Conservation (phyloP, 2,329 filamentous ascomycete species). For the Aspergillus spinulosporus region DNA sequence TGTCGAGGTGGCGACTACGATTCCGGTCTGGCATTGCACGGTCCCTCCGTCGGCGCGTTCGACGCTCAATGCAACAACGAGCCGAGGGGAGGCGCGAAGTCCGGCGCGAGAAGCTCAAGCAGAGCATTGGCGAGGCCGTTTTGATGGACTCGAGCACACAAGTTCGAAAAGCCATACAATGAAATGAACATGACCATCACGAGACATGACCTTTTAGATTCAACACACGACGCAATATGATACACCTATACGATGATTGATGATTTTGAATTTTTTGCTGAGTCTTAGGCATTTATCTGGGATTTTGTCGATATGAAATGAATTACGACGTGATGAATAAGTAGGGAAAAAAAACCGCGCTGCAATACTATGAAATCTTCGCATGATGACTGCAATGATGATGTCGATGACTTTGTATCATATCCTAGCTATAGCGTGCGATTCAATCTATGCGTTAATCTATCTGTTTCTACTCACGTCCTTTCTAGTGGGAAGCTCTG, state of each 20-base stretch:
- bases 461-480: not conserved
- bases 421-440: slow-evolving; percentile 3
- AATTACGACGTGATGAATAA: slow-evolving; percentile 3
- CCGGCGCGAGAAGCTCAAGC: slow-evolving; percentile 54
- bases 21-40: slow-evolving; percentile 54
- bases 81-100: slow-evolving; percentile 53
- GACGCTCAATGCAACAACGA: slow-evolving; percentile 44
- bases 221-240: slow-evolving; percentile 1
- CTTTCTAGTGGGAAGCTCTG: not conserved
- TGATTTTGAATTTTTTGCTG: not conserved
- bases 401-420: slow-evolving; percentile 15
- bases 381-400: slow-evolving; percentile 5
- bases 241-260: slow-evolving; percentile 4
- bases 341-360: not conserved
- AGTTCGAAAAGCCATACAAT: slow-evolving; percentile 9
- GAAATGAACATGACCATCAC: slow-evolving; percentile 16
- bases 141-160: slow-evolving; percentile 24
- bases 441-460: not conserved
- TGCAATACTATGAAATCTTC: not conserved
- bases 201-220: slow-evolving; percentile 16
- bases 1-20: slow-evolving; percentile 48
- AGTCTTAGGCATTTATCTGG: not conserved
- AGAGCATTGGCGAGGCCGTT: slow-evolving; percentile 48
- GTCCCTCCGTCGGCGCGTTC: slow-evolving; percentile 51
- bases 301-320: not conserved